Base-by-base conservation (phyloP, 1,284 basidiomycete species). In the Ganoderma meredithae region DNA sequence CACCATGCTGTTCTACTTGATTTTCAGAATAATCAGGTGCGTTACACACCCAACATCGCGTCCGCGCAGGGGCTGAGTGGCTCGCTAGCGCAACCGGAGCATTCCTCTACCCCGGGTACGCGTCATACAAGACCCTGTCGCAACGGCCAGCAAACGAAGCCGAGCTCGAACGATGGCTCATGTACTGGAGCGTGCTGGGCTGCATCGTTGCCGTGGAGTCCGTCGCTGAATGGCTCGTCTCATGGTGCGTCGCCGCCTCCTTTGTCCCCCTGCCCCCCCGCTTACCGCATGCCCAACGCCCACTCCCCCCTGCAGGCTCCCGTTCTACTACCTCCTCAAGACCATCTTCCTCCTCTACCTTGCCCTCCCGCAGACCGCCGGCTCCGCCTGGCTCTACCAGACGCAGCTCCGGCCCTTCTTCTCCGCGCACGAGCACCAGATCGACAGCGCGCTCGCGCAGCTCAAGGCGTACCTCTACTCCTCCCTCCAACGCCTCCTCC, bases 181-280 rank as follows among this genome's bases (percentile, higher is more conserved):
- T 95, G 93, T 96, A 95, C 75, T 95, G 94, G 94, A 91, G 89
- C 40, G 93, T 95, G 0, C 86, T 95, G 13, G 94, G 92, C 0
- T 90, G 89, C 76, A 86, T 95, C 69, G 84, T 94, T 41, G 87
- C 86, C 6, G 81, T 91, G 22, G 94, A 95, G 77, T 90, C 90
- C 73, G 83, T 92, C 53, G 92, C 91, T 22, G 94, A 95, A 77
- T 95, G 94, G 93, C 78, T 89, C n/a, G 81, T 95, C 25, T 90
- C 88, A 70, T 95, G 94, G 93, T 94, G 73, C 74, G 85, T 80
- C 40, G 12, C 67, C 15, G 22, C 63, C 58, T 63, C 41, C 36
- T 60, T 39, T 60, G 36, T 31, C 62, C n/a, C 60, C 39, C 53
- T 60, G 31, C 36, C 27, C 12, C 12, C 52, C 15, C 59, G 40